phyloP scores from a whole-genome alignment of 306 rosid species.

The Dryas octopetala region DNA sequence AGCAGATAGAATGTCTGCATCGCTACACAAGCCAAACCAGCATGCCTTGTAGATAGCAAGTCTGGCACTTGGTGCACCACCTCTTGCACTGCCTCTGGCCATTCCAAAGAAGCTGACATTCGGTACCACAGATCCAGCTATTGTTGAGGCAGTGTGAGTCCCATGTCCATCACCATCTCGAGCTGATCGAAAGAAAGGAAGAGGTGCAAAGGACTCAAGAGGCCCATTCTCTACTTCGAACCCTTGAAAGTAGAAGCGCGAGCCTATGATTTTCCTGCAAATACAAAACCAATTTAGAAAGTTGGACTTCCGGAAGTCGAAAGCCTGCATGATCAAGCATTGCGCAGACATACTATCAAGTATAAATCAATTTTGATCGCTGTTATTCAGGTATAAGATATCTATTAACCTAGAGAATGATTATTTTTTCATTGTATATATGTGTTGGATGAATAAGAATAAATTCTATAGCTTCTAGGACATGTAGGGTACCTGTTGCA shows the following conservation, averaged over 20 bases:
- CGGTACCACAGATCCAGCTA: conserved; percentile 55
- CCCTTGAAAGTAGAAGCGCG: conserved; percentile 51
- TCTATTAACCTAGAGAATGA: background rate
- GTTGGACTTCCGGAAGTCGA: conserved; percentile 1
- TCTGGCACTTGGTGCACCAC: conserved; percentile 62
- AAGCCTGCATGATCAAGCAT: conserved; percentile 3
- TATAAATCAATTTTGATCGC: background rate
- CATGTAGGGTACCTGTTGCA: conserved; percentile 56
- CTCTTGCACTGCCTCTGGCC: conserved; percentile 66
- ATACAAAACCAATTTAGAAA: background rate
- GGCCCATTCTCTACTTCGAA: conserved; percentile 52
- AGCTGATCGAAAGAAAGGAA: conserved; percentile 51
- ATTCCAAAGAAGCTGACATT: conserved; percentile 55
- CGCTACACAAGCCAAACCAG: conserved; percentile 55
- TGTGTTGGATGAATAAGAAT: background rate
- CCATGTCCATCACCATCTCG: conserved; percentile 66
- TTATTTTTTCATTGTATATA: background rate
- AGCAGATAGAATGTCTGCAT: conserved; percentile 62
- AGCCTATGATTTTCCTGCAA: conserved; percentile 66
- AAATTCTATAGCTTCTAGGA: background rate
- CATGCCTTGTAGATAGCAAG: conserved; percentile 76
- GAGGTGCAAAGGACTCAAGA: conserved; percentile 31
- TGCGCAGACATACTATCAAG: background rate
- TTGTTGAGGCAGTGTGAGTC: conserved; percentile 72
- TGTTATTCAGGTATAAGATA: background rate